Evolutionary conservation across 805 yeast species (phyloP), one percentile per base, ranked within the genome.

Genomic region (Clavispora carvajalis): DNA sequence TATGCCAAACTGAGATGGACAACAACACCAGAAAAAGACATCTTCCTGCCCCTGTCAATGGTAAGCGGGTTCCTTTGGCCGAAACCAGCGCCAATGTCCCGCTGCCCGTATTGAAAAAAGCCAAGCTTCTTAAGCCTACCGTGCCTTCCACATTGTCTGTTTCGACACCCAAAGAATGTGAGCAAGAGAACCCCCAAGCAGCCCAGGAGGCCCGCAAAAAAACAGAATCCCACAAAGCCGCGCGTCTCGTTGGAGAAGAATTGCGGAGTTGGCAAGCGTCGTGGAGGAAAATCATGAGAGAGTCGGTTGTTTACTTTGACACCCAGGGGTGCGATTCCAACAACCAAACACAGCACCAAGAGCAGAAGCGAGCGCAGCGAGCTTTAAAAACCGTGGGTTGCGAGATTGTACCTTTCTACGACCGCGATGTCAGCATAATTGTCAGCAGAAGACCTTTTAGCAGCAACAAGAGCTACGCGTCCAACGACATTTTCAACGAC

Each of bases 371-470:
- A 37, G 77, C 78, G 3, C 52, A 61, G 11, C 63, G 65, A 46
- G 62, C 75, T 22, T 68, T 76, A 46, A 63, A 60, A 39, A 69
- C 61, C 50, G 74, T 74, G n/a, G 77, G 78, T 3, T 74, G 78
- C 40, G 63, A 56, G 10, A 62, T 74, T 5, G 52, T 69, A 10
- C 66, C 71, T 1, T 61, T 68, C 33, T 77, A 73, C 49, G 80
- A 74, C 46, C 71, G 85, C 73, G 47, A 63, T 30, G 74, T 69
- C 15, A 86, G 96, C 10, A 86, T 89, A 39, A 89, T 91, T 21
- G 77, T 91, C 17, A 79, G 93, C 11, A 72, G 80, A 48, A 71
- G 95, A 44, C 56, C 71, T 36, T 65, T 67, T 57, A 59, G 69
- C 52, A 47, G 71, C 43, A 53, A 47, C 45, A 55, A 51, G 30